Conservation (phyloP, 129 eudicot genomes). For the Flaveria linearis region DNA sequence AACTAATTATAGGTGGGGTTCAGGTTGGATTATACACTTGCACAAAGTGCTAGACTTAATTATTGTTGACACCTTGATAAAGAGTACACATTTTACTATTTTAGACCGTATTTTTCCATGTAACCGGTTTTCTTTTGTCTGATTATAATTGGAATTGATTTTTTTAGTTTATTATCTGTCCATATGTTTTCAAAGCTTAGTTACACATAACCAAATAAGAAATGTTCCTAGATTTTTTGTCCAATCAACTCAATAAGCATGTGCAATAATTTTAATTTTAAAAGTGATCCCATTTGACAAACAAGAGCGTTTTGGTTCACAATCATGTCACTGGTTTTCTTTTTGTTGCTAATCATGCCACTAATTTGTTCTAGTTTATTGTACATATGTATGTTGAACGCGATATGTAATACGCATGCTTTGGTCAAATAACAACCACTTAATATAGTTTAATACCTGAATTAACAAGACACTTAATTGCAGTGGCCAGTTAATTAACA, state of each 20-base stretch:
- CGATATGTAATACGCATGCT: not conserved
- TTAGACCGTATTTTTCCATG: not conserved
- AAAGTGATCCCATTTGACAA: not conserved
- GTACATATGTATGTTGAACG: not conserved
- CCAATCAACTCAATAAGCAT: conserved; percentile 8
- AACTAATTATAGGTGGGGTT: not conserved
- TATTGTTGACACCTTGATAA: not conserved
- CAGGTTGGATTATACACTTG: not conserved
- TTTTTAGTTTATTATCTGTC: not conserved
- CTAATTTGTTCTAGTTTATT: not conserved
- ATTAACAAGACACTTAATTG: not conserved
- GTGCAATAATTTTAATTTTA: conserved; percentile 1
- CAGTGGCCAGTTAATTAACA: not conserved
- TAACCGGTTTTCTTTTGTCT: not conserved
- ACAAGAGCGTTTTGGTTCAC: not conserved
- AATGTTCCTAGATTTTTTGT: not conserved
- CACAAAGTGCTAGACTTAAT: not conserved
- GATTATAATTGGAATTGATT: not conserved
- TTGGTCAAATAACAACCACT: not conserved
- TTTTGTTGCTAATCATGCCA: not conserved
- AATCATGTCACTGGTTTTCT: not conserved
- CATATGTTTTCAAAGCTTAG: not conserved
- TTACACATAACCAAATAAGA: not conserved
- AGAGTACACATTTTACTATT: not conserved
- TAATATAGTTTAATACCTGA: not conserved